These are phyloP conservation scores for Exophiala xenobiotica DNA, from an alignment of 2,329 filamentous ascomycete species.

Conservation along the genomic window DNA sequence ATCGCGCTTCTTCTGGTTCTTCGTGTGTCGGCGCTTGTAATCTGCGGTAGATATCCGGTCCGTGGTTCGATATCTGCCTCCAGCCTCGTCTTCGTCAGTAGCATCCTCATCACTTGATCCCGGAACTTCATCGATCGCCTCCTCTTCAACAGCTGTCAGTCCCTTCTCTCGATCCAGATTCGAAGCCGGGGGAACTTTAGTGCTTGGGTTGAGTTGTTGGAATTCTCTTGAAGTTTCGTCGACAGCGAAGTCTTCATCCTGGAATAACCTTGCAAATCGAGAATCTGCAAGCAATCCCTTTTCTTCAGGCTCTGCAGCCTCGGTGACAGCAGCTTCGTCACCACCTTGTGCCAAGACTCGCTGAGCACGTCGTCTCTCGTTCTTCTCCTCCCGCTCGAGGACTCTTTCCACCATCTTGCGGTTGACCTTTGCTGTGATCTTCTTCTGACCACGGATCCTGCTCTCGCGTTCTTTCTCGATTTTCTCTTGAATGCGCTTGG, in stretches of 20 bases:
- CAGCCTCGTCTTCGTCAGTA: slow-evolving; percentile 36
- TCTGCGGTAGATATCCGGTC: slow-evolving; percentile 54
- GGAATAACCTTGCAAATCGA: slow-evolving; percentile 85
- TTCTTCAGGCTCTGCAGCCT: slow-evolving; percentile 30
- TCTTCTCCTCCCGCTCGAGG: slow-evolving; percentile 60
- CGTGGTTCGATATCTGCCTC: slow-evolving; percentile 33
- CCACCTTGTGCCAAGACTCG: slow-evolving; percentile 56
- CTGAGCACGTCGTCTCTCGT: slow-evolving; percentile 46
- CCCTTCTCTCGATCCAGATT: slow-evolving; percentile 43
- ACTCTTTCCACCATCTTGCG: slow-evolving; percentile 62
- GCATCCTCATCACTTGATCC: slow-evolving; percentile 42
- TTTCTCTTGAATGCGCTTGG: slow-evolving; percentile 89
- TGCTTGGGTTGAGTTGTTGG: slow-evolving; percentile 84
- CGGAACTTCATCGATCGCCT: slow-evolving; percentile 54
- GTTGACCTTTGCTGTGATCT: slow-evolving; percentile 88
- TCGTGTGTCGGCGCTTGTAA: slow-evolving; percentile 49
- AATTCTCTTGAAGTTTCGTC: slow-evolving; percentile 90
- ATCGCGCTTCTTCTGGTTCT: slow-evolving; percentile 48
- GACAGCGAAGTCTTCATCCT: slow-evolving; percentile 88
- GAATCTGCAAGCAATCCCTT: slow-evolving; percentile 74
- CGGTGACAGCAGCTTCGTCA: slow-evolving; percentile 47
- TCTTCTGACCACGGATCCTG: slow-evolving; percentile 90
- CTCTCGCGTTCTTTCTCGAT: slow-evolving; percentile 96
- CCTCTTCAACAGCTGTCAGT: slow-evolving; percentile 63
- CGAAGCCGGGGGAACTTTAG: slow-evolving; percentile 43